Conservation (phyloP, 2,329 filamentous ascomycete genomes). For the Emergomyces africanus region DNA sequence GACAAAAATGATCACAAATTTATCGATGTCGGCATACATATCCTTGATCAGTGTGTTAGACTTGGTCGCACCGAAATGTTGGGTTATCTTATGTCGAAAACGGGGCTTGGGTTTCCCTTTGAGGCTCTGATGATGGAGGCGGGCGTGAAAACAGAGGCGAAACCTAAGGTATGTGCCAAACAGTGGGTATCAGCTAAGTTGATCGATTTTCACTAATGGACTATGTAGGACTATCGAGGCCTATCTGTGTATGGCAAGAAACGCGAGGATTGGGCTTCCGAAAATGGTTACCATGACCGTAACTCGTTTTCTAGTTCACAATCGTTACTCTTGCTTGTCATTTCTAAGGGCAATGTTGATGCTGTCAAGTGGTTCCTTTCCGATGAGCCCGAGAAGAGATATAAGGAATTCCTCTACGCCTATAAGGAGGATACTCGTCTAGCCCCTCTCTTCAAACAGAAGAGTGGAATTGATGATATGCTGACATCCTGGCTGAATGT, state of each 20-base stretch:
- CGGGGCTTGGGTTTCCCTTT: constrained; percentile 55
- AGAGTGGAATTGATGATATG: constrained; percentile 50
- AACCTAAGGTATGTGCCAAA: constrained; percentile 16
- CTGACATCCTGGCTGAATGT: constrained; percentile 38
- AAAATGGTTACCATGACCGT: constrained; percentile 24
- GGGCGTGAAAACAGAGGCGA: constrained; percentile 48
- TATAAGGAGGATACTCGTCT: constrained; percentile 51
- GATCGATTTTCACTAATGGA: neutral
- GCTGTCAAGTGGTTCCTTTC: constrained; percentile 66
- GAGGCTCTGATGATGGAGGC: constrained; percentile 52
- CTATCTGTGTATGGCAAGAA: constrained; percentile 61
- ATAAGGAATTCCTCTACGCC: constrained; percentile 53
- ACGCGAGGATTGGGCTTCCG: constrained; percentile 55
- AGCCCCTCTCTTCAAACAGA: constrained; percentile 45
- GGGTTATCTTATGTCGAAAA: constrained; percentile 37
- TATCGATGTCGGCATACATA: constrained; percentile 11
- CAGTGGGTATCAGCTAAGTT: constrained; percentile 2
- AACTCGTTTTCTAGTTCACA: neutral
- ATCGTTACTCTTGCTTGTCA: constrained; percentile 23
- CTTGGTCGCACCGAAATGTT: constrained; percentile 44
- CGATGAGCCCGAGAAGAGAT: constrained; percentile 54
- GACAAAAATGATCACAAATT: constrained; percentile 8
- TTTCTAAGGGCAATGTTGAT: constrained; percentile 43
- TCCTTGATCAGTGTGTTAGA: constrained; percentile 21
- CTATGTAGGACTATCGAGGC: constrained; percentile 56